Base-by-base conservation (phyloP, 257 asterid genomes). In the Nicotiana tabacum region DNA sequence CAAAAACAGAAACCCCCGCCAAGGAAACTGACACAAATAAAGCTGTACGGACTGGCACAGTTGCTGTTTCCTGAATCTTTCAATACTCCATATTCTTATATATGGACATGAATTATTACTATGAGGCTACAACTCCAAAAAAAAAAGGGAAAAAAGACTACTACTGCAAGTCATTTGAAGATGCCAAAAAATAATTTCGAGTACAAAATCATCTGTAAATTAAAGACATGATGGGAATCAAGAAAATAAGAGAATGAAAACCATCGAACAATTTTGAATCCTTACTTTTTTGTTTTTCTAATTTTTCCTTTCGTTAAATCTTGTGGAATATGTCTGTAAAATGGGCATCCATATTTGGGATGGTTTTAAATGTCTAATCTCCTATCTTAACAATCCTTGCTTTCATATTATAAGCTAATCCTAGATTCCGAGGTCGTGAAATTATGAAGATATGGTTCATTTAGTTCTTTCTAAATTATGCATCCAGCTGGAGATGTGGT, bases 31-130 rank as follows among this genome's bases (percentile, higher is more conserved):
- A 88, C 16, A 80, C 90, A 67, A 89, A 90, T 4, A 91, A 90
- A 81, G 85, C 85, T 91, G 92, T 91, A 55, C 82, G 92, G 77
- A 84, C 90, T 0, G 94, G 95, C 43, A 78, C 94, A 1, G 95
- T 93, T 66, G 94, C 95, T 3, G 98, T 93, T 55, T 92, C 95
- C 64, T 93, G 56, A 69, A 61, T n/a, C 27, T 21, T 58, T n/a
- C 65, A 58, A 11, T 53, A 21, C 27, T 17, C n/a, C 12, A 53
- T 4, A 55, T 3, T 12, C 16, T 55, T 17, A 55, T 51, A 2
- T 48, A 12, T 12, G n/a, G 17, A 53, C 58, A 53, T 53, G 17
- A 53, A 53, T 53, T 16, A 53, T 53, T 11, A 21, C 21, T 21
- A 51, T 11, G 17, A 51, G 57, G 5, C 5, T 53, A 53, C 58